Evolutionary conservation across 2,329 filamentous ascomycete genomes (phyloP), one percentile per base, ranked within the genome.

Genomic region (Colletotrichum filicis): DNA sequence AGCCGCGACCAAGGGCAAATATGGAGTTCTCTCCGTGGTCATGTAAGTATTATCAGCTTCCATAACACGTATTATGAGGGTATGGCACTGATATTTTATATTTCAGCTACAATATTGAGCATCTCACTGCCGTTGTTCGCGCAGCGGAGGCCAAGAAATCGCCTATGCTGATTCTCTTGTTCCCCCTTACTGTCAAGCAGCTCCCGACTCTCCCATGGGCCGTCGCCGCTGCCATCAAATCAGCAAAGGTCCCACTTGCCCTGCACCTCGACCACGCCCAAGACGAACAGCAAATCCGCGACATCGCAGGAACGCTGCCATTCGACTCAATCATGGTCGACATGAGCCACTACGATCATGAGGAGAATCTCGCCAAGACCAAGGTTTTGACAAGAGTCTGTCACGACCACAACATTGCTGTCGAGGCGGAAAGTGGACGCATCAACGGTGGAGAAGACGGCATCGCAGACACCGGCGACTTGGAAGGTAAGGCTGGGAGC

Each of bases 281-380:
- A 77, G 87, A 86, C 6, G 87, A 89, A 35, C 87, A 87, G 68
- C 86, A 90, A 56, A 91, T 93, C 74, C 86, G 86, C 5, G 83
- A 82, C 0, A 56, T 70, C 22, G 90, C 90, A 0, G 89, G 89
- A 0, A 83, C 85, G 1, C 83, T 90, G 49, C 86, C 85, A 0
- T 94, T 94, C 75, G 92, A 94, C 79, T 88, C 86, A 66, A 93
- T 94, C 79, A 94, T 94, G 92, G 90, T 94, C 0, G 93, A 94
- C 81, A 94, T 94, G 92, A 90, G 87, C 71, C 92, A 94, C 79
- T 90, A 92, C 78, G 91, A 93, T 76, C 91, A 91, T 76, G 91
- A 88, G 66, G 92, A 94, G 82, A 94, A 94, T 78, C 83, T 95
- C 49, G 83, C 85, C 5, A 85, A 88, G 79, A 93, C 91, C 19